Evolutionary conservation across 345 rosid species (phyloP).

Genomic region (Rhizophora mangle): DNA sequence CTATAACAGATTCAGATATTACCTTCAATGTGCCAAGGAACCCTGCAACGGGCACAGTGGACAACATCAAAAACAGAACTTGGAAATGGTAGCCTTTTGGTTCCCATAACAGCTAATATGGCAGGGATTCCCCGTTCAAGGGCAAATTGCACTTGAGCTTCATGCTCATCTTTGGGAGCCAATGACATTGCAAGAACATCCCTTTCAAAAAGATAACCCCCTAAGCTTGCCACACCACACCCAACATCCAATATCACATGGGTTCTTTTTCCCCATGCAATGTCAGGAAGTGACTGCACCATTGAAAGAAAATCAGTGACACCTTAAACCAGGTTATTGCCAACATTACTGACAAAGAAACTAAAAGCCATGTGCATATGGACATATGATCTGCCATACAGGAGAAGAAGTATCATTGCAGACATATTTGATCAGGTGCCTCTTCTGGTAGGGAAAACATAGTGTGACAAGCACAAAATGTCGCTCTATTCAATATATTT

Average conservation of each 20-base stretch:
- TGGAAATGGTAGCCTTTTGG: constrained; percentile 90
- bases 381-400: too few species aligned
- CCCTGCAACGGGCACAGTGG: constrained; percentile 98
- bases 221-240: constrained; percentile 99
- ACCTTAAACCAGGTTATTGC: background rate
- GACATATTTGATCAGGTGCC: too few species aligned
- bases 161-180: constrained; percentile 99
- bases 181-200: constrained; percentile 94
- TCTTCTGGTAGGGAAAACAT: too few species aligned
- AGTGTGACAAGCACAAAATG: too few species aligned
- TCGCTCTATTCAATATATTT: too few species aligned
- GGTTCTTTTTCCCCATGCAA: constrained; percentile 80
- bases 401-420: too few species aligned
- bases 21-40: constrained; percentile 96
- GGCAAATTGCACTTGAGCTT: constrained; percentile 96
- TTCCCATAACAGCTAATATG: constrained; percentile 98
- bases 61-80: constrained; percentile 82
- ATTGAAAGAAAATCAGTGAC: background rate
- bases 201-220: constrained; percentile 89
- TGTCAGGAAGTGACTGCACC: constrained; percentile 71
- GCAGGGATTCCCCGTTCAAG: constrained; percentile 99
- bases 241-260: constrained; percentile 95
- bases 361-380: too few species aligned
- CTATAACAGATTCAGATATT: background rate
- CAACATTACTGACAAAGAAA: background rate